These are phyloP conservation scores for Epichloe gansuensis DNA, from an alignment of 2,329 filamentous ascomycete genomes.

Conservation along the genomic window DNA sequence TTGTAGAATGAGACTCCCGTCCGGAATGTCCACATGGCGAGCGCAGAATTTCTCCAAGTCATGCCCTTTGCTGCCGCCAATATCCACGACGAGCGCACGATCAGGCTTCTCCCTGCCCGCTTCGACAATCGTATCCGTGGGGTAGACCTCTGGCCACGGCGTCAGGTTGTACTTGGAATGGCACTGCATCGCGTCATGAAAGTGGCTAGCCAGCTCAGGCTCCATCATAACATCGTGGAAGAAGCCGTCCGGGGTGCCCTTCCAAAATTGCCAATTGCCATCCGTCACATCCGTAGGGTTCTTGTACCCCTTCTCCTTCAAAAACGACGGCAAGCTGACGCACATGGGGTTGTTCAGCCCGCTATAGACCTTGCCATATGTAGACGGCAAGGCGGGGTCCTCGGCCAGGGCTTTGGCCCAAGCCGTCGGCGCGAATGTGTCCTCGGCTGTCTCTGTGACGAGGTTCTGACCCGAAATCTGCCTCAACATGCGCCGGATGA, in stretches of 20 bases:
- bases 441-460: conserved; percentile 19
- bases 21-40: conserved; percentile 13
- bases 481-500: conserved; percentile 24
- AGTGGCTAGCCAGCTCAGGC: conserved; percentile 16
- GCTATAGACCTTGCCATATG: conserved; percentile 21
- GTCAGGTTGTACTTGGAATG: conserved; percentile 25
- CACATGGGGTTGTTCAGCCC: conserved; percentile 21
- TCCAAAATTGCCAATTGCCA: conserved; percentile 21
- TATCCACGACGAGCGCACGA: conserved; percentile 19
- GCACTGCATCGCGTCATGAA: conserved; percentile 25
- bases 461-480: conserved; percentile 23
- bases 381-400: conserved; percentile 16
- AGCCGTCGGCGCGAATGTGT: conserved; percentile 21
- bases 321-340: conserved; percentile 17
- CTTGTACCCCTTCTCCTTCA: conserved; percentile 19
- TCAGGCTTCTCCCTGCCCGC: conserved; percentile 13
- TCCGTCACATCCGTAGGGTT: conserved; percentile 21
- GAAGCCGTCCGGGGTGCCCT: conserved; percentile 14
- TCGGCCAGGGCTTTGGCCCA: conserved; percentile 19
- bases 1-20: conserved; percentile 20
- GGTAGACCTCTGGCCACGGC: conserved; percentile 23
- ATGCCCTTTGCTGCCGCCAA: conserved; percentile 25
- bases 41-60: conserved; percentile 22
- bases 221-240: conserved; percentile 21
- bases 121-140: conserved; percentile 17